These are phyloP conservation scores for Fraxinus baroniana DNA, from an alignment of 305 asterid species.

Conservation along the genomic window DNA sequence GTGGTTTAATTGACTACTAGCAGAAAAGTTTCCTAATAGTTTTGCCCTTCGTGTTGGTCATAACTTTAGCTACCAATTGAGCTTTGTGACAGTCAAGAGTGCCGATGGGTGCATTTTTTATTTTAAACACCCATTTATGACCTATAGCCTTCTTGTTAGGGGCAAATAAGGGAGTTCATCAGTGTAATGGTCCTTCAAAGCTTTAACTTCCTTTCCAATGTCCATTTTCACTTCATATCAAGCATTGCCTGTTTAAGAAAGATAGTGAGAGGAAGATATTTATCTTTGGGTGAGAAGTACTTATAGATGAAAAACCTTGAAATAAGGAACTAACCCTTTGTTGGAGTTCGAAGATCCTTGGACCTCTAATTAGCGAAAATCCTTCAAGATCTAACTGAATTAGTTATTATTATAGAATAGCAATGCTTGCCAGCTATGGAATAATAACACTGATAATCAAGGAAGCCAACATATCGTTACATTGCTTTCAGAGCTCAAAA, in stretches of 20 bases:
- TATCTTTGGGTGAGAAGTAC: background rate
- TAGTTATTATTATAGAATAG: background rate
- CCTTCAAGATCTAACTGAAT: background rate
- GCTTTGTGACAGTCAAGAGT: background rate
- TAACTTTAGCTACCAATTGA: background rate
- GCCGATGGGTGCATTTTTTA: background rate
- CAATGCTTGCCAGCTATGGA: background rate
- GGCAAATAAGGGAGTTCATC: background rate
- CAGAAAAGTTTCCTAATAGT: background rate
- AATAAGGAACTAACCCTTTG: background rate
- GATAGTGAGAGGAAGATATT: background rate
- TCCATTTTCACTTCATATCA: background rate
- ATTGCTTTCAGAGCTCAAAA: background rate
- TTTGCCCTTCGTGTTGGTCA: background rate
- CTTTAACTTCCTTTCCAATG: background rate
- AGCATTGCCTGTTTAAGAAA: background rate
- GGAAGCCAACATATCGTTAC: background rate
- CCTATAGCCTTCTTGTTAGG: background rate
- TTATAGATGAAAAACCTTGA: background rate
- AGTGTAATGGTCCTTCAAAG: no score
- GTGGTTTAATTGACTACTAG: background rate
- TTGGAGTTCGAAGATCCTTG: background rate
- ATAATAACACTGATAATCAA: background rate
- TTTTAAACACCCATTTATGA: background rate
- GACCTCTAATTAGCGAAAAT: background rate